Percentiles rank a stretch among this genome's conserved stretches.
phyloP scores from a whole-genome alignment of 1,284 basidiomycete genomes.

The Cutaneotrichosporon daszewskae region DNA sequence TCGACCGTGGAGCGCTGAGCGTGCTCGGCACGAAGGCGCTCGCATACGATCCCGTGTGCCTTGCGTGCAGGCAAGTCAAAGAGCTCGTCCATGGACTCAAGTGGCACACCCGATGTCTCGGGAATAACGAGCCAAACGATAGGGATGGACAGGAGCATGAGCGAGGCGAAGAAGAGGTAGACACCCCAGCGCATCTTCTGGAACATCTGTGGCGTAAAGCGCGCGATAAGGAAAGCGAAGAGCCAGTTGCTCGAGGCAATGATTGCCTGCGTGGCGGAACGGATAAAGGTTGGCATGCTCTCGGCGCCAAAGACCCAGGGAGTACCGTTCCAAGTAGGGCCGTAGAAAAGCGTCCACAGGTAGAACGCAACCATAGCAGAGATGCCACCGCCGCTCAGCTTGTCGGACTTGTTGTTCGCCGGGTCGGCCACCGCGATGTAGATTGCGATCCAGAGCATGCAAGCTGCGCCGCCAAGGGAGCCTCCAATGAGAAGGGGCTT shows the following conservation, averaged over 20 bases:
- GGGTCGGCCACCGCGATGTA: conserved; percentile 32
- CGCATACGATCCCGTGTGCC: conserved; percentile 10
- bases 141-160: conserved; percentile 33
- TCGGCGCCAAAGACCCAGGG: conserved; percentile 46
- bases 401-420: conserved; percentile 10
- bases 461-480: conserved; percentile 17
- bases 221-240: conserved; percentile 31
- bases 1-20: neutral
- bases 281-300: conserved; percentile 40
- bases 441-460: conserved; percentile 27
- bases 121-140: conserved; percentile 22
- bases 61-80: conserved; percentile 15
- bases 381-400: conserved; percentile 28
- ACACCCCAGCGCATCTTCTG: conserved; percentile 32
- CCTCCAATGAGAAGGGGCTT: conserved; percentile 21
- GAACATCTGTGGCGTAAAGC: conserved; percentile 35
- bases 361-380: conserved; percentile 41
- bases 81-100: conserved; percentile 21
- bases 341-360: conserved; percentile 40
- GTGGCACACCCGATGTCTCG: conserved; percentile 13
- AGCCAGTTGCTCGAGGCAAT: conserved; percentile 45
- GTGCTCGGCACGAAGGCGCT: conserved; percentile 3
- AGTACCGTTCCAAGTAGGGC: conserved; percentile 32
- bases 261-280: conserved; percentile 38
- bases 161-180: conserved; percentile 43